Evolutionary conservation across 2,329 filamentous ascomycete species (phyloP), one percentile per base, ranked within the genome.

Genomic region (Calonectria hawksworthii): DNA sequence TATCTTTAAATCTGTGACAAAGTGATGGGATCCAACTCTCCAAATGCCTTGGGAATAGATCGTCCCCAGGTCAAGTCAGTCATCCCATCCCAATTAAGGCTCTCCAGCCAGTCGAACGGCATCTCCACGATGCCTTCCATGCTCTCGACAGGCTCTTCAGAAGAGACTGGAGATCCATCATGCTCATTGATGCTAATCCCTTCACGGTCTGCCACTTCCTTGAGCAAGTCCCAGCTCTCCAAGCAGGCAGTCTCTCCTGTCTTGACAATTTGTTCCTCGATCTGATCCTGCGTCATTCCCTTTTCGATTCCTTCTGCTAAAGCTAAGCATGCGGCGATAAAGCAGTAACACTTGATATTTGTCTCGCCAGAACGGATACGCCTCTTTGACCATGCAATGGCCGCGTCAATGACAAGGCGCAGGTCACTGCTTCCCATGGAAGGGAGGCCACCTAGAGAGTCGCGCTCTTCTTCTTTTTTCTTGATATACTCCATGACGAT

Each of bases 401-500:
- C 77, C 1, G 80, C 78, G 1, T 82, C 77, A 2, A 86, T 77
- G 4, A 83, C 81, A 9, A 78, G 76, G 0, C 81, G 81, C 16
- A 86, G 73, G 56, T 86, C 85, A n/a, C 75, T 74, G 70, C 78
- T 79, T 18, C 79, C 81, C 4, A 84, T 81, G 1, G 84, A 80
- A 4, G 82, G 75, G 5, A 82, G 72, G 30, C 79, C 82, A 9
- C 80, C 83, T 11, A 83, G 79, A 34, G 79, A 83, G 32, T 78
- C 80, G 1, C 72, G 80, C 69, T 87, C 85, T 61, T 88, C 88
- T 54, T 87, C 84, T 7, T 86, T 84, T 75, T 87, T 85, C 76
- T 86, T 83, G 50, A 89, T 79, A 4, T 90, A 83, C 75, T 91
- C 89, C 7, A 88, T 79, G 30, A 83, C 85, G 10, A 91, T 82